Base-by-base conservation (phyloP, 441 rosid species). In the Adansonia grandidieri region DNA sequence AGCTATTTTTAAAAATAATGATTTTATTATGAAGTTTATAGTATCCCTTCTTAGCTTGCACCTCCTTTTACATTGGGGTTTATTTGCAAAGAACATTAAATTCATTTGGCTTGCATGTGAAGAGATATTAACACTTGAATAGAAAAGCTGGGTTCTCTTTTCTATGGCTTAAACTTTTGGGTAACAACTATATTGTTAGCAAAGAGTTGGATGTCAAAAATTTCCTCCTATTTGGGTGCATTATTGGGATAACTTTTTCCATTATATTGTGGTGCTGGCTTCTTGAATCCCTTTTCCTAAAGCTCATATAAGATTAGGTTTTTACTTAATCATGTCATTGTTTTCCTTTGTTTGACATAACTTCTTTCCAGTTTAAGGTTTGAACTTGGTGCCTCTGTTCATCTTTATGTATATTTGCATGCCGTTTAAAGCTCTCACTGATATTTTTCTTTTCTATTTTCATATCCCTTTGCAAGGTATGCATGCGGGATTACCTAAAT, bases 401-500 rank as follows among this genome's bases (percentile, higher is more conserved):
- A 8, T 71, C 17, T 51, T 9, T 53, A n/a, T 2, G 15, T 32
- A n/a, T 53, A 54, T n/a, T 20, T 62, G n/a, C 50, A 9, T 54
- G 1, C 48, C 9, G 28, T 9, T 53, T 53, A 53, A 28, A 51
- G 28, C 72, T 78, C 9, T 22, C 48, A 20, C 57, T 14, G 9
- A 65, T 5, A 19, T 50, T 32, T 56, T 53, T 51, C 48, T 44
- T 42, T 78, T 22, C 19, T 53, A n/a, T 69, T 64, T 53, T 74
- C 44, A 1, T 76, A 37, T 70, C 44, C 44, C 40, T 17, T 66
- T 67, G 1, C 85, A 69, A 94, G 97, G 98, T 83, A 94, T 94
- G 98, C 91, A 80, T 77, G 89, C 92, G 32, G 97, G 98, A 28
- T 80, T 91, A 77, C 97, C 99, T 0, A 90, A 89, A 81, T 93